Evolutionary conservation across 2,329 filamentous ascomycete genomes (phyloP).

Genomic region (Pseudogymnoascus sp.): DNA sequence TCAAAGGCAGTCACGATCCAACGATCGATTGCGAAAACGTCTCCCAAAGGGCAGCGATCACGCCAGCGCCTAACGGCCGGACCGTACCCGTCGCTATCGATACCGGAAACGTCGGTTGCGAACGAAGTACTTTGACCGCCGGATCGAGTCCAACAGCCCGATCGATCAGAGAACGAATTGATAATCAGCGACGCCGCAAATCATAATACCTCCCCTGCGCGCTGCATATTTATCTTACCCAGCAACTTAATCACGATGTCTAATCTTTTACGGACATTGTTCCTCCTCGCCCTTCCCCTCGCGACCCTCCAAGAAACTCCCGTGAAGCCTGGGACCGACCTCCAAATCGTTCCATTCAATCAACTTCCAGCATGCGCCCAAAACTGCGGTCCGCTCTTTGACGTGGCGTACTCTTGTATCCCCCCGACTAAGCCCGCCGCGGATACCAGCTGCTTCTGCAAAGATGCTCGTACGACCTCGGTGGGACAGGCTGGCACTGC

Average conservation of each 20-base stretch:
- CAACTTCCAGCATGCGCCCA: conserved; percentile 55
- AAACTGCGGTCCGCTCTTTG: conserved; percentile 51
- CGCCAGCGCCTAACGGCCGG: conserved; percentile 7
- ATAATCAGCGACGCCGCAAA: background rate
- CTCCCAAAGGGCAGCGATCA: background rate
- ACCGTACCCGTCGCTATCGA: conserved; percentile 1
- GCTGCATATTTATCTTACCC: background rate
- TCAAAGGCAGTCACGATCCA: background rate
- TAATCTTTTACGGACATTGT: background rate
- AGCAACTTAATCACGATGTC: background rate
- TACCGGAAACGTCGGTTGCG: conserved; percentile 5
- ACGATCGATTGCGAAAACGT: background rate
- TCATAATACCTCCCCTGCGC: background rate
- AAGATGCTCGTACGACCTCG: conserved; percentile 34
- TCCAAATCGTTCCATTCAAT: conserved; percentile 44
- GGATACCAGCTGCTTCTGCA: conserved; percentile 68
- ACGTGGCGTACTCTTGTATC: conserved; percentile 65
- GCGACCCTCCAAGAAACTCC: background rate
- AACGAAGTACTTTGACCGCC: conserved; percentile 3
- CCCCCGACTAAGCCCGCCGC: conserved; percentile 45
- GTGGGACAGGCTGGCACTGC: background rate
- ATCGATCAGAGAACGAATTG: background rate
- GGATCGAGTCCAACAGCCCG: background rate
- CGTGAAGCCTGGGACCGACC: background rate
- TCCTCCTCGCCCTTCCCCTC: conserved; percentile 9